Percentiles rank a stretch among this genome's conserved stretches.
Conservation (phyloP, 108 stramenopile species). For the Schizochytrium sp. region DNA sequence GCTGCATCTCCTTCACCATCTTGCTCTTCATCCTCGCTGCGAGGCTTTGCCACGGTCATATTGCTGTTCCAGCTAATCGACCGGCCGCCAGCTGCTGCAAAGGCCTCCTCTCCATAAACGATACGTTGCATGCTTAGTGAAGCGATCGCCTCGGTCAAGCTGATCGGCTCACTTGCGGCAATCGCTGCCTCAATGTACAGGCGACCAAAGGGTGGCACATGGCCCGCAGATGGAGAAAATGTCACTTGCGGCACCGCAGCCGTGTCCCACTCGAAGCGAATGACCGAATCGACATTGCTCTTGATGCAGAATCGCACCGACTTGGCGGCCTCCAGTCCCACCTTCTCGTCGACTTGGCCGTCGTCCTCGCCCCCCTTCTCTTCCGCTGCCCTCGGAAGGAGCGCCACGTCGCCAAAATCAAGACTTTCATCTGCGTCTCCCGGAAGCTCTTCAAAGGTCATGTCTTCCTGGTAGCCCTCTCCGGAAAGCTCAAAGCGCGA, state of each 20-base stretch:
- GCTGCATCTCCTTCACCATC: too few relatives aligned
- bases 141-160: slow-evolving; percentile 14
- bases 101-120: slow-evolving; percentile 24
- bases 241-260: neutral
- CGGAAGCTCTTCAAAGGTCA: slow-evolving; percentile 38
- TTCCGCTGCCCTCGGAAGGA: neutral
- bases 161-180: neutral
- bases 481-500: slow-evolving; percentile 24
- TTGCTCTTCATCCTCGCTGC: neutral
- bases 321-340: neutral
- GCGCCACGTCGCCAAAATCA: slow-evolving; percentile 34
- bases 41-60: neutral
- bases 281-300: neutral
- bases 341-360: neutral
- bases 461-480: slow-evolving; percentile 26
- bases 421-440: slow-evolving; percentile 26
- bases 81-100: neutral
- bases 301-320: slow-evolving; percentile 34
- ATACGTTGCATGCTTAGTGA: neutral
- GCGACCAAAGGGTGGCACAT: slow-evolving; percentile 27
- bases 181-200: slow-evolving; percentile 35
- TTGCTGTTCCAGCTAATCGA: neutral
- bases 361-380: neutral
- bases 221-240: slow-evolving; percentile 36
- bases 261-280: neutral